Conservation (phyloP, 352 stramenopile genomes). For the Pythium guiyangense region DNA sequence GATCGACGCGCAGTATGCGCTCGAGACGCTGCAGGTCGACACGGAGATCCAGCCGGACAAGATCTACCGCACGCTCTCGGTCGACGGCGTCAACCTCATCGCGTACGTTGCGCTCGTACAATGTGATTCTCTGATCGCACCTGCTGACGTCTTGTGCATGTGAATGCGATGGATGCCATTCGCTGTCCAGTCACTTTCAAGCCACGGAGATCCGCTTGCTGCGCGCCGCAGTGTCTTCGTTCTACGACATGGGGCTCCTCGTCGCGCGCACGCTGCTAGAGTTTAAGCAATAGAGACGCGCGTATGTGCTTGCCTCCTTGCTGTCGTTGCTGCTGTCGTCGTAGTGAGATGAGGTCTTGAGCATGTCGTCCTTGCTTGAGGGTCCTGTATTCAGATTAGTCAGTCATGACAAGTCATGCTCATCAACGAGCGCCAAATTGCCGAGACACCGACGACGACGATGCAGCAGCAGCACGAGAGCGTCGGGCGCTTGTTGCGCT, state of each 20-base stretch:
- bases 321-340: not conserved
- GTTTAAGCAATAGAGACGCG: slow-evolving; percentile 67
- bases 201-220: slow-evolving; percentile 81
- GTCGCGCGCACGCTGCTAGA: slow-evolving; percentile 73
- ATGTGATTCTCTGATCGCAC: slow-evolving; percentile 2
- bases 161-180: not conserved
- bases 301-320: not conserved
- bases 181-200: slow-evolving; percentile 57
- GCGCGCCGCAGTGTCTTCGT: slow-evolving; percentile 79
- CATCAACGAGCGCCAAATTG: not conserved
- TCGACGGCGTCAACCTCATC: slow-evolving; percentile 56
- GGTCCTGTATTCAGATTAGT: slow-evolving; percentile 2
- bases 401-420: not conserved
- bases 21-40: slow-evolving; percentile 84
- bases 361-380: slow-evolving; percentile 1
- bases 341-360: not conserved
- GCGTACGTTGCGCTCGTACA: slow-evolving; percentile 42
- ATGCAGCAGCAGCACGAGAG: slow-evolving; percentile 16
- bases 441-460: not conserved
- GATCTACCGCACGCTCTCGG: slow-evolving; percentile 65
- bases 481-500: slow-evolving; percentile 36
- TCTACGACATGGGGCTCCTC: slow-evolving; percentile 84
- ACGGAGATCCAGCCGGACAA: slow-evolving; percentile 84
- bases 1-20: slow-evolving; percentile 60
- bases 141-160: not conserved